A percentile compares a stretch with the other conserved stretches of the same genome.
Evolutionary conservation across 2,329 filamentous ascomycete species (phyloP).

Genomic region (Thelonectria rubi): DNA sequence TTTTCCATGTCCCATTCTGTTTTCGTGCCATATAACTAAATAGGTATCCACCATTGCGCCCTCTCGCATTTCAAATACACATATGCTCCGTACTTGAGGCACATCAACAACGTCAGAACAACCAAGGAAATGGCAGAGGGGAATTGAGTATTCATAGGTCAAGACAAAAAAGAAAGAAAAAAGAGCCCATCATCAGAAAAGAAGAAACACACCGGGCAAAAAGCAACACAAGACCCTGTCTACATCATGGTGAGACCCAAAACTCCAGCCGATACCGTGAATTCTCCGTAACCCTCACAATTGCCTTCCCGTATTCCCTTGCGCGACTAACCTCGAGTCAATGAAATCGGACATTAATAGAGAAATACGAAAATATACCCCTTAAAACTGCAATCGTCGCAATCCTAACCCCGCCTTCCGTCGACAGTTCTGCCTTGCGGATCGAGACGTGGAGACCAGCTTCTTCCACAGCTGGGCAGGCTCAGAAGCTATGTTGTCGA

Average conservation of each 20-base stretch:
- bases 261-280: constrained; percentile 40
- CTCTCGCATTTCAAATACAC: constrained; percentile 20
- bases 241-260: constrained; percentile 41
- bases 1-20: constrained; percentile 6
- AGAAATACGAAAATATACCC: constrained; percentile 23
- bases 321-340: constrained; percentile 22
- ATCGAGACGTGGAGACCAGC: constrained; percentile 28
- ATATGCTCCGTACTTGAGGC: constrained; percentile 16
- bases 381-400: constrained; percentile 30
- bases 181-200: not conserved
- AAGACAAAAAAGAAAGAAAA: constrained; percentile 27
- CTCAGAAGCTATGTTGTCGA: constrained; percentile 26
- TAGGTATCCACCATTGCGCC: constrained; percentile 5
- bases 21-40: not conserved
- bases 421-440: constrained; percentile 23
- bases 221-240: constrained; percentile 33
- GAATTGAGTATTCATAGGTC: constrained; percentile 34
- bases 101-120: constrained; percentile 29
- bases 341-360: constrained; percentile 6
- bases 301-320: constrained; percentile 30
- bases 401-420: constrained; percentile 22
- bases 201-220: constrained; percentile 14
- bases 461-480: constrained; percentile 35
- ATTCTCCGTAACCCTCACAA: constrained; percentile 31
- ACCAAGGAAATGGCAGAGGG: constrained; percentile 26